Evolutionary conservation across 768 basidiomycete species (phyloP).

Genomic region (Boletus huronensis): DNA sequence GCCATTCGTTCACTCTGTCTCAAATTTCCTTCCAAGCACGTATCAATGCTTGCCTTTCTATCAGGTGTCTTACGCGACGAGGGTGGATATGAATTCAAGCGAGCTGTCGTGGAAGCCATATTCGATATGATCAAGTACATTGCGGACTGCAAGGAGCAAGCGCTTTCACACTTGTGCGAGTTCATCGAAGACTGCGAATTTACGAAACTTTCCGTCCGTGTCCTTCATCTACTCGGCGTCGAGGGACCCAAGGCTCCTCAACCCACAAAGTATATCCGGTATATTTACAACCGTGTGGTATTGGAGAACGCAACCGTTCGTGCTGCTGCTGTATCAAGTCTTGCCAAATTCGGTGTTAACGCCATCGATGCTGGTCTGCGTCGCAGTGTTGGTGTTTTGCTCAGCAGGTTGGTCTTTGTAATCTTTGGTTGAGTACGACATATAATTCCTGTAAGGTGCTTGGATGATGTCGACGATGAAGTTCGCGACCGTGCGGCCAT

Average conservation of each 20-base stretch:
- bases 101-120: slow-evolving; percentile 97
- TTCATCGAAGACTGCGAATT: slow-evolving; percentile 99
- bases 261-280: slow-evolving; percentile 97
- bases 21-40: slow-evolving; percentile 97
- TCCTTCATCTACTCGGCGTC: slow-evolving; percentile 90
- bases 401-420: slow-evolving; percentile 59
- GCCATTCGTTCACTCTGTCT: slow-evolving; percentile 97
- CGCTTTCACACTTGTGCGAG: slow-evolving; percentile 96
- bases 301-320: slow-evolving; percentile 97
- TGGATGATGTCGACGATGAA: slow-evolving; percentile 99
- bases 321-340: slow-evolving; percentile 89
- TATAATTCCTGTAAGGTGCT: slow-evolving; percentile 53
- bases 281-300: slow-evolving; percentile 99
- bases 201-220: slow-evolving; percentile 96
- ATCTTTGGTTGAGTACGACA: not conserved
- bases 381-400: slow-evolving; percentile 82
- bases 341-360: slow-evolving; percentile 96
- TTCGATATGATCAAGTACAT: slow-evolving; percentile 99
- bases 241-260: slow-evolving; percentile 97
- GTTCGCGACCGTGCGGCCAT: slow-evolving; percentile 96
- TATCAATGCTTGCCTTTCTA: slow-evolving; percentile 95
- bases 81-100: slow-evolving; percentile 99
- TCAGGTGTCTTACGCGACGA: slow-evolving; percentile 96
- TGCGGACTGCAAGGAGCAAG: slow-evolving; percentile 92
- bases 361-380: slow-evolving; percentile 73